phyloP scores from a whole-genome alignment of 345 rosid genomes.

The Syzygium jambos region DNA sequence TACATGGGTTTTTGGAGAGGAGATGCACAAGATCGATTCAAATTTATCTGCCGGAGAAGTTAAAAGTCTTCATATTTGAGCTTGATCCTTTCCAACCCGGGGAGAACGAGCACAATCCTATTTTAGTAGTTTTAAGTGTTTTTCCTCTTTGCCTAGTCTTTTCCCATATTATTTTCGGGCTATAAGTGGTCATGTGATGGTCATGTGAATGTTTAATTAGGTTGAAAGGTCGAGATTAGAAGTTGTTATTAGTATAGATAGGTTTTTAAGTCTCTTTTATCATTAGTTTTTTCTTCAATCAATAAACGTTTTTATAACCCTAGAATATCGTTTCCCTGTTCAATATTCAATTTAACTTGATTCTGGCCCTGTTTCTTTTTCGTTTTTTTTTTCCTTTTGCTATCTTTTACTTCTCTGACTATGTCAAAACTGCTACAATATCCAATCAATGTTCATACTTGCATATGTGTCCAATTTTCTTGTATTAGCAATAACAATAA shows the following conservation, averaged over 20 bases:
- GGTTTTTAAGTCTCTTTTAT: not conserved
- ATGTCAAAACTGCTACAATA: not conserved
- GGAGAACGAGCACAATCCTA: not conserved
- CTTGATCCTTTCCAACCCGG: not conserved
- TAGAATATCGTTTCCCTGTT: not conserved
- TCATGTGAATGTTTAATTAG: not conserved
- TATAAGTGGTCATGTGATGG: not conserved
- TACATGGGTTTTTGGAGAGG: not conserved
- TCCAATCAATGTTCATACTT: not conserved
- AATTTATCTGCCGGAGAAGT: not conserved
- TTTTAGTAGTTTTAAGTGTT: not conserved
- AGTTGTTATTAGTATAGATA: not conserved
- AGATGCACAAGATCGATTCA: not conserved
- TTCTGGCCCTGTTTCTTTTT: not conserved
- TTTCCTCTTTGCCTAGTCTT: not conserved
- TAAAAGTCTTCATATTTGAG: not conserved
- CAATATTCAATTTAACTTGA: not conserved
- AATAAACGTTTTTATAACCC: not conserved
- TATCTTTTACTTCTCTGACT: not conserved
- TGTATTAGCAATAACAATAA: not conserved
- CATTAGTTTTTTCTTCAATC: not conserved
- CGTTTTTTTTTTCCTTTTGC: not conserved
- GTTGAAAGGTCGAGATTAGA: not conserved
- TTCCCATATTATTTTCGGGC: not conserved
- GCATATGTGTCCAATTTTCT: not conserved